Percentiles rank a stretch among this genome's conserved stretches.
phyloP scores from a whole-genome alignment of 2,329 filamentous ascomycete genomes.

The Mycocentrospora acerina region DNA sequence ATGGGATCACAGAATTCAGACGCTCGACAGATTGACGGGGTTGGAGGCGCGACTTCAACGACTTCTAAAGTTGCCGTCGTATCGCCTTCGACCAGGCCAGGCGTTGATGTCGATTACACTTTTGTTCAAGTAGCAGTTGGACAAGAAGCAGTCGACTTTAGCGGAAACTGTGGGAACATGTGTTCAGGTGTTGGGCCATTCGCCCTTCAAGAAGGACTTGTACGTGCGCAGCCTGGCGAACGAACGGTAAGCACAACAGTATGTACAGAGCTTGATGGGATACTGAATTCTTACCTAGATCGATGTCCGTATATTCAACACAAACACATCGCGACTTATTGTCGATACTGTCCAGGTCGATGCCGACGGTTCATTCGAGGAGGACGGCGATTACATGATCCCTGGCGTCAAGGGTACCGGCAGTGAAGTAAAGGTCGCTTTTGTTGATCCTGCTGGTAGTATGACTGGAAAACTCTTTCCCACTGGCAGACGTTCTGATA shows the following conservation, averaged over 20 bases:
- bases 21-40: conserved; percentile 69
- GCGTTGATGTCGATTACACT: conserved; percentile 65
- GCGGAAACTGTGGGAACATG: conserved; percentile 76
- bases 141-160: conserved; percentile 62
- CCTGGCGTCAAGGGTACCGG: conserved; percentile 63
- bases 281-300: conserved; percentile 14
- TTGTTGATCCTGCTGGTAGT: conserved; percentile 63
- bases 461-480: conserved; percentile 63
- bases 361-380: conserved; percentile 42
- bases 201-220: conserved; percentile 57
- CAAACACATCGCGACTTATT: conserved; percentile 65
- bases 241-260: conserved; percentile 18
- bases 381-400: conserved; percentile 59
- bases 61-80: conserved; percentile 71
- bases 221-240: conserved; percentile 35
- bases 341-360: conserved; percentile 56
- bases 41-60: conserved; percentile 68
- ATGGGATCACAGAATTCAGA: conserved; percentile 67
- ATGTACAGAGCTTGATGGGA: too few species aligned
- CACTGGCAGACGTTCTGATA: conserved; percentile 57
- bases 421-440: conserved; percentile 60
- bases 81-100: conserved; percentile 48
- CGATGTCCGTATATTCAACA: conserved; percentile 63
- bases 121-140: conserved; percentile 69
- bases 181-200: conserved; percentile 66